Conservation (phyloP, 176 grass and related monocot genomes). For the Bromus sterilis region DNA sequence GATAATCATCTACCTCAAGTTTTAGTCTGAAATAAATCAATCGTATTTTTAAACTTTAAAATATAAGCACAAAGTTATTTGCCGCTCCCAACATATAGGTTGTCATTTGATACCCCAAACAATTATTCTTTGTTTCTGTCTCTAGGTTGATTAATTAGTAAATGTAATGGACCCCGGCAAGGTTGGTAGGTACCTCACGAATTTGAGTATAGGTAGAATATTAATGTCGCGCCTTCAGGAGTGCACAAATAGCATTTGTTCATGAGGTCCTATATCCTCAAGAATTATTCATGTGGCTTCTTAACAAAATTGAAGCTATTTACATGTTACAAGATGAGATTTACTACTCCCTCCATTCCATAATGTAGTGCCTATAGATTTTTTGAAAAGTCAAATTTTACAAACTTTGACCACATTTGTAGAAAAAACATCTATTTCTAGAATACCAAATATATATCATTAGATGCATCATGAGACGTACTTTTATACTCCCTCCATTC, state of each 20-base stretch:
- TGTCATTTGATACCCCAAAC: neutral
- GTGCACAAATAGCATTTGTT: neutral
- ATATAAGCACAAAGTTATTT: neutral
- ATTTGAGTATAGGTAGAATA: neutral
- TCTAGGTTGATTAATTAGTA: neutral
- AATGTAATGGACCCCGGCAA: neutral
- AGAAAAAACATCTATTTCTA: no score
- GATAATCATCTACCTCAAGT: neutral
- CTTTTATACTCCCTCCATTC: no score
- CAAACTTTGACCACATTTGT: no score
- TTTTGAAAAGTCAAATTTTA: no score
- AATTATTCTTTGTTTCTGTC: neutral
- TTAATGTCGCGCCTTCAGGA: neutral
- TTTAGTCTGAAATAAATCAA: constrained; percentile 5
- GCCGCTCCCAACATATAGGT: neutral
- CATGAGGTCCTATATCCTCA: neutral
- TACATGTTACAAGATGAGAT: neutral
- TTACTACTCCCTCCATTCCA: neutral
- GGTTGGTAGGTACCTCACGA: neutral
- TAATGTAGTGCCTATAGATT: no score
- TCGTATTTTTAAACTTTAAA: neutral
- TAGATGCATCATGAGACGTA: no score
- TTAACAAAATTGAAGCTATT: neutral
- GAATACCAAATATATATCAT: no score
- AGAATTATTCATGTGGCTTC: neutral